Evolutionary conservation across 2,329 filamentous ascomycete species (phyloP).

Genomic region (Colletotrichum sp.): DNA sequence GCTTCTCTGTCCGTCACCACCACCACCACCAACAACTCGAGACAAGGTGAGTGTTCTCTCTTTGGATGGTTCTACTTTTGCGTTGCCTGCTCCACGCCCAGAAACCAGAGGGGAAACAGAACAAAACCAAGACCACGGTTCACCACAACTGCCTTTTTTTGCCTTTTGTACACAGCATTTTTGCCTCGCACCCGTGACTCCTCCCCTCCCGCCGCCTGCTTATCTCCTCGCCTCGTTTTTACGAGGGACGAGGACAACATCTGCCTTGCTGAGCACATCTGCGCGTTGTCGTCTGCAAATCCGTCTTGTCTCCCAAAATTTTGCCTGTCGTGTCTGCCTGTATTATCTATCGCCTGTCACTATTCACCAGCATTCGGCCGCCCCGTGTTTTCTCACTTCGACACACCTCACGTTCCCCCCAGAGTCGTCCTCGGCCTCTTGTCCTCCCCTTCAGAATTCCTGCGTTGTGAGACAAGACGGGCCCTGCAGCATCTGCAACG

Average conservation of each 20-base stretch:
- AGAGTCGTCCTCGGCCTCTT: not conserved
- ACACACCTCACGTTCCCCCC: not conserved
- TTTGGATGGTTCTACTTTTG: not conserved
- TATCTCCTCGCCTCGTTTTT: not conserved
- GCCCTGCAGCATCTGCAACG: slow-evolving; percentile 19
- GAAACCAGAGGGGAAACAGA: not conserved
- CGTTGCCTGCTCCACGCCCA: not conserved
- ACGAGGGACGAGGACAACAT: not conserved
- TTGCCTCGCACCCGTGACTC: slow-evolving; percentile 15
- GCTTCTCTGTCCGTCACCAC: not conserved
- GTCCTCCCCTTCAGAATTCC: slow-evolving; percentile 4
- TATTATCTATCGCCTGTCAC: not conserved
- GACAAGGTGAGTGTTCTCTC: slow-evolving; percentile 8
- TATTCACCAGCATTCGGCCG: not conserved
- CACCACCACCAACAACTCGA: not conserved
- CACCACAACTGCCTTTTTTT: slow-evolving; percentile 1
- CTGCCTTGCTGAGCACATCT: not conserved
- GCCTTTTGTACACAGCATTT: not conserved
- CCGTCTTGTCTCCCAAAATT: not conserved
- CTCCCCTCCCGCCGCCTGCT: not conserved
- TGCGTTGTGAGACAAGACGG: slow-evolving; percentile 10
- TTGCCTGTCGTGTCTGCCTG: slow-evolving; percentile 9
- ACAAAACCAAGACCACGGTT: not conserved
- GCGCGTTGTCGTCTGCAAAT: not conserved
- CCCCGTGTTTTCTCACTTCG: slow-evolving; percentile 2